phyloP scores from a whole-genome alignment of 1,284 basidiomycete genomes.

The Cutaneotrichosporon dermatis region DNA sequence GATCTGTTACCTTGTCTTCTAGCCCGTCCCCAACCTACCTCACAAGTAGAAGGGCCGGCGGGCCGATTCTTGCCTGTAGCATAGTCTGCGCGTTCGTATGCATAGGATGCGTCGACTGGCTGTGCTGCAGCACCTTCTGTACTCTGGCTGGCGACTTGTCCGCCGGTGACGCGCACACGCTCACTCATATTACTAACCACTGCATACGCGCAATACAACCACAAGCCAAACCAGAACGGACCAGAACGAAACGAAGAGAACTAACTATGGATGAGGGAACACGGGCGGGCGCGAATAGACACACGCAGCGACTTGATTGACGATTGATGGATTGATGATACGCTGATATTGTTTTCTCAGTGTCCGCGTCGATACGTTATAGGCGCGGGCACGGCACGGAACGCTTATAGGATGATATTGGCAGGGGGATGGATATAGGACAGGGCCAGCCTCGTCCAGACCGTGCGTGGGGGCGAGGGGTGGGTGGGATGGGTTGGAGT shows the following conservation, averaged over 20 bases:
- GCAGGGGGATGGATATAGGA: no score
- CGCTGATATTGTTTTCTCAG: neutral
- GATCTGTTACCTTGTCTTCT: slow-evolving; percentile 18
- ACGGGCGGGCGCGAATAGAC: neutral
- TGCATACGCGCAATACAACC: neutral
- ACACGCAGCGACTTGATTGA: neutral
- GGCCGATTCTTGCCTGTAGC: no score
- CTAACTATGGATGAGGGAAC: no score
- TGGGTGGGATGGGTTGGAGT: no score
- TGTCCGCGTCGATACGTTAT: neutral
- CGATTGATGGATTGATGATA: neutral
- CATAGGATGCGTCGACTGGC: neutral
- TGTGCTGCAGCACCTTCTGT: no score
- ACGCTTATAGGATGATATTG: no score
- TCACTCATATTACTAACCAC: neutral
- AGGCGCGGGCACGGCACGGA: neutral
- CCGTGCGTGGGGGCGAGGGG: no score
- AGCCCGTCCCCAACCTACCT: neutral
- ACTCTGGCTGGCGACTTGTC: neutral
- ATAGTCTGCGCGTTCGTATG: neutral
- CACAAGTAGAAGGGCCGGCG: no score
- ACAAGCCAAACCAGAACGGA: neutral
- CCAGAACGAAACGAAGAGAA: neutral
- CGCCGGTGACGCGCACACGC: neutral
- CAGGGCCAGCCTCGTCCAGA: no score